Evolutionary conservation across 1,284 basidiomycete species (phyloP).

Genomic region (Cutaneotrichosporon cavernicola): DNA sequence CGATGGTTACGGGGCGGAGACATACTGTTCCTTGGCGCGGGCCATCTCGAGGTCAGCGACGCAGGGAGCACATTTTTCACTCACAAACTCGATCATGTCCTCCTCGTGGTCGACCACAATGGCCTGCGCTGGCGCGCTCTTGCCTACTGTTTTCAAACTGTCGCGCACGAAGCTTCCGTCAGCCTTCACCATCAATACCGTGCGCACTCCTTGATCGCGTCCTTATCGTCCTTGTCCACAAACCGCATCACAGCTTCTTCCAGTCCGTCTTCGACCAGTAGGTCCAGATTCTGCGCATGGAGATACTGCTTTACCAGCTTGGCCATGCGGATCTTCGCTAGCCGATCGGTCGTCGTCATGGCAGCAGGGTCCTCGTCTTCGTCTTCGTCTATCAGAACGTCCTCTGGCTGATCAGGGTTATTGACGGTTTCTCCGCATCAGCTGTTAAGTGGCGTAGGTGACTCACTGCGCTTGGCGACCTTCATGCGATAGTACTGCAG

Average conservation of each 20-base stretch:
- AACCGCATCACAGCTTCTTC: constrained; percentile 86
- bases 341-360: constrained; percentile 39
- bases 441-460: not conserved
- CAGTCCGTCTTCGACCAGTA: constrained; percentile 81
- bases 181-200: not conserved
- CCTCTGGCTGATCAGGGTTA: constrained; percentile 56
- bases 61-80: not conserved
- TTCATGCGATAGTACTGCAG: constrained; percentile 85
- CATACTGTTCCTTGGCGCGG: constrained; percentile 19
- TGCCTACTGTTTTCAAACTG: constrained; percentile 62
- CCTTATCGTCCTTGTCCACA: constrained; percentile 91
- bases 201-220: constrained; percentile 76
- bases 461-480: constrained; percentile 56
- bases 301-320: constrained; percentile 81
- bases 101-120: constrained; percentile 13
- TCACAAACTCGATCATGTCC: constrained; percentile 19
- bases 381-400: constrained; percentile 63
- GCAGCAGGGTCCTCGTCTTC: constrained; percentile 66
- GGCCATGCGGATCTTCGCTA: constrained; percentile 55
- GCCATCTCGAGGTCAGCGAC: constrained; percentile 13
- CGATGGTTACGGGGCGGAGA: not conserved
- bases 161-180: constrained; percentile 65
- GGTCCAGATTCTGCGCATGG: constrained; percentile 80
- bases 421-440: constrained; percentile 42
- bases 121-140: constrained; percentile 30